Conservation (phyloP, 257 asterid genomes). For the Catharanthus roseus region DNA sequence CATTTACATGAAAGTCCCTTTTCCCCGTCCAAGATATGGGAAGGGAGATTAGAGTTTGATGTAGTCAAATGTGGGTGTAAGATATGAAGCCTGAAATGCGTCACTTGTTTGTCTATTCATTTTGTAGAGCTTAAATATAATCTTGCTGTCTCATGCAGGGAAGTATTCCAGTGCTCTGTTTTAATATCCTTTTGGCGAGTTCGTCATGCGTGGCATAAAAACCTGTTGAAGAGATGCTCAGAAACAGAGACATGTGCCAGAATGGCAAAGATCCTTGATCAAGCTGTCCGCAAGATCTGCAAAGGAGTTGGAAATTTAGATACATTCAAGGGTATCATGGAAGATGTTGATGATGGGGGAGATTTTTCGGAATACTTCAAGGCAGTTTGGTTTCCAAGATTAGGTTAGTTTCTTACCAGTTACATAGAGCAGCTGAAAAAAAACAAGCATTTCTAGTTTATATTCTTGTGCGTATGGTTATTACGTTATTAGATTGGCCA, state of each 20-base stretch:
- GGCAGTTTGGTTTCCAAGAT: slow-evolving; percentile 76
- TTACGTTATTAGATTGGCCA: background rate
- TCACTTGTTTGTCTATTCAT: slow-evolving; percentile 3
- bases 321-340: slow-evolving; percentile 50
- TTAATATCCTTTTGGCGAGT: slow-evolving; percentile 89
- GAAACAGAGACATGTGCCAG: slow-evolving; percentile 44
- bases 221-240: slow-evolving; percentile 60
- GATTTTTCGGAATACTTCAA: slow-evolving; percentile 81
- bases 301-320: slow-evolving; percentile 43
- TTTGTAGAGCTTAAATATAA: slow-evolving; percentile 21
- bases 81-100: background rate
- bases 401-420: slow-evolving; percentile 39
- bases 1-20: background rate
- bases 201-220: slow-evolving; percentile 93
- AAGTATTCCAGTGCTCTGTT: slow-evolving; percentile 78
- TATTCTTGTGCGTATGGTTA: background rate
- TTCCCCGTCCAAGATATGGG: too few relatives aligned
- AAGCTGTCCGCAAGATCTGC: slow-evolving; percentile 46
- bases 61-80: background rate
- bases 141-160: slow-evolving; percentile 38
- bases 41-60: background rate
- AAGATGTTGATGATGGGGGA: slow-evolving; percentile 46
- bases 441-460: slow-evolving; percentile 2
- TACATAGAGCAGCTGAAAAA: background rate
- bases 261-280: slow-evolving; percentile 56